phyloP scores from a whole-genome alignment of 2,329 filamentous ascomycete species.

The Didymella keratinophila region DNA sequence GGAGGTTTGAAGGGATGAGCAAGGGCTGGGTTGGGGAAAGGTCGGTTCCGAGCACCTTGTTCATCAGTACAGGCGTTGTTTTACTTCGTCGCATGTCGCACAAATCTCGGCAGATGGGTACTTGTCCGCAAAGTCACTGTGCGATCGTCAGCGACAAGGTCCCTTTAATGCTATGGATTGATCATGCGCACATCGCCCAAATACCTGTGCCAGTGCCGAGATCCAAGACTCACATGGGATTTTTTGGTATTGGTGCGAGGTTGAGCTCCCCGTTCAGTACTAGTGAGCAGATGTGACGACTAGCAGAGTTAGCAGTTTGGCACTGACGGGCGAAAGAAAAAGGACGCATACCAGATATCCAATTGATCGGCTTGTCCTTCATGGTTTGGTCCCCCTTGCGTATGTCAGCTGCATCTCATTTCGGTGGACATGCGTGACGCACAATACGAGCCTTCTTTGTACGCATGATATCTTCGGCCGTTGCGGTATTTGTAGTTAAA shows the following conservation, averaged over 20 bases:
- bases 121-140: conserved; percentile 50
- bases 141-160: conserved; percentile 2
- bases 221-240: conserved; percentile 49
- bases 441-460: conserved; percentile 39
- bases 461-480: conserved; percentile 41
- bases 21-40: conserved; percentile 48
- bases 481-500: conserved; percentile 39
- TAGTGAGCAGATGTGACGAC: conserved; percentile 39
- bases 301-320: neutral
- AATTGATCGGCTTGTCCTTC: conserved; percentile 50
- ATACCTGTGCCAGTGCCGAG: conserved; percentile 54
- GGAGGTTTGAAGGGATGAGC: conserved; percentile 43
- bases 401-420: neutral
- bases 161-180: neutral
- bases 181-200: conserved; percentile 49
- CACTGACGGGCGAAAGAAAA: neutral
- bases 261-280: conserved; percentile 35
- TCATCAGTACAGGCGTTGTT: conserved; percentile 24
- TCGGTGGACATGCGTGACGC: conserved; percentile 4
- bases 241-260: conserved; percentile 32
- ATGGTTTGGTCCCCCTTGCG: conserved; percentile 44
- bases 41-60: conserved; percentile 46
- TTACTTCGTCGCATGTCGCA: neutral
- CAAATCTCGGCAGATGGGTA: conserved; percentile 45
- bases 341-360: conserved; percentile 46